Conservation (phyloP, 768 basidiomycete genomes). For the Rhodosporidiobolus sp. region DNA sequence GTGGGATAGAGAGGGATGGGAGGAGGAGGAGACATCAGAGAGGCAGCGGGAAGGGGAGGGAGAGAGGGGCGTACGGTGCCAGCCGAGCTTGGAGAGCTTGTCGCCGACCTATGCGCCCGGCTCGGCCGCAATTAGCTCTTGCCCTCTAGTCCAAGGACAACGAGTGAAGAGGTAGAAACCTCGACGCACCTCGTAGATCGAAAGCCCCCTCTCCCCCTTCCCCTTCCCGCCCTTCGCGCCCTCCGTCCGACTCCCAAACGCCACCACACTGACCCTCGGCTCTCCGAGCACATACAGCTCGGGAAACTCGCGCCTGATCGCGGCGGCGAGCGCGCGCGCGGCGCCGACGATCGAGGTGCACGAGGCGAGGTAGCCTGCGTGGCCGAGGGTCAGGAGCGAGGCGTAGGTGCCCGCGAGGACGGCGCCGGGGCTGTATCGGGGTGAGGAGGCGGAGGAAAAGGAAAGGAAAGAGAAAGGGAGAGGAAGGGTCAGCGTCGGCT, state of each 20-base stretch:
- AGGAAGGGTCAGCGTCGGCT: background rate
- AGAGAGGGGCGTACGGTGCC: conserved; percentile 57
- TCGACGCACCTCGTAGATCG: conserved; percentile 60
- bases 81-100: conserved; percentile 75
- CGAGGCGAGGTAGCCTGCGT: conserved; percentile 79
- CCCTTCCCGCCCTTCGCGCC: conserved; percentile 40
- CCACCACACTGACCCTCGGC: conserved; percentile 84
- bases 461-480: background rate
- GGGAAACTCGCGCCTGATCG: conserved; percentile 65
- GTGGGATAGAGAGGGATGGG: background rate
- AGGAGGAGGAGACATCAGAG: background rate
- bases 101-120: conserved; percentile 65
- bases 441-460: too few relatives aligned
- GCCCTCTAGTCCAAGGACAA: too few relatives aligned
- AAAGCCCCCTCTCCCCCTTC: conserved; percentile 49
- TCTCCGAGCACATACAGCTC: conserved; percentile 86
- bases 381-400: conserved; percentile 88
- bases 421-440: conserved; percentile 67
- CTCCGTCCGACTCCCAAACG: conserved; percentile 64
- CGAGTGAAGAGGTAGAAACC: background rate
- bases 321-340: conserved; percentile 65
- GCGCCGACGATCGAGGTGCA: conserved; percentile 76
- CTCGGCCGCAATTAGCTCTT: background rate
- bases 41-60: background rate
- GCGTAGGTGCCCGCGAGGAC: conserved; percentile 95